Evolutionary conservation across 148 eudicot species (phyloP).

Genomic region (Oxyria digyna): DNA sequence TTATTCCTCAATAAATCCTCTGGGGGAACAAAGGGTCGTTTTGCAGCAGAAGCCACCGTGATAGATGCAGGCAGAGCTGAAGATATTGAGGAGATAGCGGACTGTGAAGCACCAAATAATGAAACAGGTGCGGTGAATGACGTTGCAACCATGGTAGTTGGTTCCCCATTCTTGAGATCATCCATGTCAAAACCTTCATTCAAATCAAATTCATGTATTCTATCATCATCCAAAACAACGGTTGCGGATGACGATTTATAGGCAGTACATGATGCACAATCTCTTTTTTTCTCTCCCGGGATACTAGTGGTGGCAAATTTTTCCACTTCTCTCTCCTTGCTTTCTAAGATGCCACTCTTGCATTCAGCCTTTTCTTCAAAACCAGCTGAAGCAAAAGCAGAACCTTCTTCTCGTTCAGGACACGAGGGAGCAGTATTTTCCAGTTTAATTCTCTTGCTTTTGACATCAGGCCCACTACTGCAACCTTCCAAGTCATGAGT

Average conservation of each 20-base stretch:
- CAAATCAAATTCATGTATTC: slow-evolving; percentile 50
- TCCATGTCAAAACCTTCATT: slow-evolving; percentile 55
- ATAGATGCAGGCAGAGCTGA: slow-evolving; percentile 33
- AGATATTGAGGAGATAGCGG: slow-evolving; percentile 25
- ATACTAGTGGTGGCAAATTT: slow-evolving; percentile 13
- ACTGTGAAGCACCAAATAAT: slow-evolving; percentile 21
- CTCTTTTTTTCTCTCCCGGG: slow-evolving; percentile 13
- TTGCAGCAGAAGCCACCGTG: slow-evolving; percentile 74
- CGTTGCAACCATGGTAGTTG: slow-evolving; percentile 15
- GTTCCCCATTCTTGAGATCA: slow-evolving; percentile 47
- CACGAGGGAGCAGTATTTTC: slow-evolving; percentile 3
- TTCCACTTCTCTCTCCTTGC: slow-evolving; percentile 17
- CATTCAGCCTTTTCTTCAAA: slow-evolving; percentile 12
- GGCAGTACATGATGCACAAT: slow-evolving; percentile 12
- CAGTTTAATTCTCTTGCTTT: slow-evolving; percentile 9
- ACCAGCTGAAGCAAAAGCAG: slow-evolving; percentile 9
- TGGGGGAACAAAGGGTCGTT: slow-evolving; percentile 67
- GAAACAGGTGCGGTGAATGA: slow-evolving; percentile 19
- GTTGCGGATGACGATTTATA: slow-evolving; percentile 14
- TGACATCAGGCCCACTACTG: slow-evolving; percentile 10
- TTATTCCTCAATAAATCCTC: slow-evolving; percentile 50
- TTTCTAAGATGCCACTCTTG: slow-evolving; percentile 14
- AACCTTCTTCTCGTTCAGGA: slow-evolving; percentile 14
- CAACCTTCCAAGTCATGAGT: slow-evolving; percentile 10
- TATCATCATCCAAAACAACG: slow-evolving; percentile 21